Base-by-base conservation (phyloP, 768 basidiomycete species). In the Russula abietina region DNA sequence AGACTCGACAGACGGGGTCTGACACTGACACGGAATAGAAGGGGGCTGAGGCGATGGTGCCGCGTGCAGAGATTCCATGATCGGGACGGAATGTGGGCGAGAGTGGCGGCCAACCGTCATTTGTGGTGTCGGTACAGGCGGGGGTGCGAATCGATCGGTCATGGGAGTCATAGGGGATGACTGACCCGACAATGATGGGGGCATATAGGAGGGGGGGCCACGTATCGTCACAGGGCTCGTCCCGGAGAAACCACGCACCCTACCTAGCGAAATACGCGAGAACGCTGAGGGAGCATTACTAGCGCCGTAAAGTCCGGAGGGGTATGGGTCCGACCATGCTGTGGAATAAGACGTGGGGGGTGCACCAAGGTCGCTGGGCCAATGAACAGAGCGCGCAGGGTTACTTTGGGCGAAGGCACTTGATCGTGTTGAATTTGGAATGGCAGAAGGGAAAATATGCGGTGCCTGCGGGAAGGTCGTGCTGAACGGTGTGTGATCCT, bases 311-410 rank as follows among this genome's bases (percentile, higher is more conserved):
- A 51, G 43, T 17, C 26, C 32, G 24, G 24, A 1, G 3, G 19
- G 49, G 45, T 46, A 48, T 5, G 62, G 46, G 24, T 59, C 52
- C n/a, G 24, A 17, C 45, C 45, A 48, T 7, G 61, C 41, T 28
- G 22, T 5, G 26, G 50, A 3, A 51, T 50, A 58, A 28, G 51
- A 41, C 0, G 57, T 26, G 5, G 52, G 38, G 14, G 52, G 51
- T 5, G 24, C 16, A 16, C 59, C 57, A 1, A 63, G 57, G 24
- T 63, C 50, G 10, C 57, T 63, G 26, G 62, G 62, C 62, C 62
- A 63, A 49, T 63, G 57, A n/a, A 63, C 62, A 28, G 62, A 63
- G 22, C 57, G 62, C n/a, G 45, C 16, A 2, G 62, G 62, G 16
- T 57, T 53, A 32, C 62, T 63, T 12, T 53, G 55, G 3, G 61